Percentiles rank a stretch among this genome's conserved stretches.
These are phyloP conservation scores for Phytophthora agathidicida DNA, from an alignment of 352 stramenopile species.

Conservation along the genomic window DNA sequence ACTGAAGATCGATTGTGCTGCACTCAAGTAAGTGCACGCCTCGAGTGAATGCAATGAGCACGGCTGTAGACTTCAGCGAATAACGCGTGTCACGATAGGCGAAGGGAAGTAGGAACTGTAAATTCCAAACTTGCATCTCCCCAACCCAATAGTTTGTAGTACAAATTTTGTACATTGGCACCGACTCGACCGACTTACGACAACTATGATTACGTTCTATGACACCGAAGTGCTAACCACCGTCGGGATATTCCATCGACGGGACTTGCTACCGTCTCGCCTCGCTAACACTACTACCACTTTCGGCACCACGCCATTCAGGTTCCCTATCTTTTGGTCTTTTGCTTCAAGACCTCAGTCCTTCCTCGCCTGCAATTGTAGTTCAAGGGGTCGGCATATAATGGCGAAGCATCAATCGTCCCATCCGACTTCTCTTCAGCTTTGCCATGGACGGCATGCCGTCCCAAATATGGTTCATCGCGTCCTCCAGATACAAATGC, in stretches of 20 bases:
- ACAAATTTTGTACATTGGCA: too few species aligned
- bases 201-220: not conserved
- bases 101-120: too few species aligned
- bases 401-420: constrained; percentile 25
- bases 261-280: constrained; percentile 1
- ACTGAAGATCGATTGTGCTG: too few species aligned
- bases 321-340: constrained; percentile 3
- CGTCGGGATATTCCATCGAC: not conserved
- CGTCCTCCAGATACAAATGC: constrained; percentile 28
- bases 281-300: constrained; percentile 2
- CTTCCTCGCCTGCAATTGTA: not conserved
- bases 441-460: constrained; percentile 28
- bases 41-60: too few species aligned
- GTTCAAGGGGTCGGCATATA: constrained; percentile 20
- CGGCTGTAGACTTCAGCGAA: too few species aligned
- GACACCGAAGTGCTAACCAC: not conserved
- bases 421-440: constrained; percentile 32
- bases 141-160: too few species aligned
- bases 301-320: constrained; percentile 8
- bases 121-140: too few species aligned
- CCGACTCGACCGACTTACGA: not conserved
- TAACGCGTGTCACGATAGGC: too few species aligned
- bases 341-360: constrained; percentile 8
- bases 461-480: constrained; percentile 30
- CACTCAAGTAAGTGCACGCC: too few species aligned